Evolutionary conservation across 352 stramenopile genomes (phyloP), one percentile per base, ranked within the genome.

Genomic region (Proteromonas lacertae): DNA sequence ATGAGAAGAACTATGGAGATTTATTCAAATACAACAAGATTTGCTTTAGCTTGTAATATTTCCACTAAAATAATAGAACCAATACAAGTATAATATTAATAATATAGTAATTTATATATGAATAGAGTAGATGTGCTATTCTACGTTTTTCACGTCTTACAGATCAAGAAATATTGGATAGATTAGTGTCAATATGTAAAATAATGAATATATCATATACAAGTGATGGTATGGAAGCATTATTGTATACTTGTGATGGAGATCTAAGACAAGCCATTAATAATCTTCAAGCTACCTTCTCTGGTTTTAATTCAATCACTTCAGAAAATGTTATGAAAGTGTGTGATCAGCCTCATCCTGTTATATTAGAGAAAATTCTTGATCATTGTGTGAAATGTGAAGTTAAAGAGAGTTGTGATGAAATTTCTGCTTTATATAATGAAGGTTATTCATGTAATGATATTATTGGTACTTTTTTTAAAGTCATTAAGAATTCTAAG

Each of bases 11-110:
- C 80, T 1, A 97, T 97, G 81, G 84, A 97, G 62, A 69, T 96
- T 20, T 95, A 92, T 53, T 91, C 77, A 31, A 66, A 64, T 42
- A 92, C 82, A 4, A 97, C 83, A 29, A 66, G 86, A 2, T 98
- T 98, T 52, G 84, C 82, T 10, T 52, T 98, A 36, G 83, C 82
- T 2, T 98, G 86, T 57, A 98, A 98, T 58, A 72, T 88, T 33
- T 90, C 66, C 17, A 93, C 76, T 19, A 96, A 98, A 62, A 93
- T 98, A 48, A 95, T 96, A 50, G 83, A 96, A 55, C 80, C 86
- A 20, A 96, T 98, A 49, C 72, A 98, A 67, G n/a, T n/a, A n/a
- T n/a, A n/a, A n/a, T n/a, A n/a, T n/a, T n/a, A n/a, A n/a, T n/a
- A n/a, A n/a, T n/a, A n/a, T n/a, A n/a, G n/a, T n/a, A n/a, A n/a